Evolutionary conservation across 1,139 yeast genomes (phyloP).

Genomic region (Geotrichum citri-aurantii): DNA sequence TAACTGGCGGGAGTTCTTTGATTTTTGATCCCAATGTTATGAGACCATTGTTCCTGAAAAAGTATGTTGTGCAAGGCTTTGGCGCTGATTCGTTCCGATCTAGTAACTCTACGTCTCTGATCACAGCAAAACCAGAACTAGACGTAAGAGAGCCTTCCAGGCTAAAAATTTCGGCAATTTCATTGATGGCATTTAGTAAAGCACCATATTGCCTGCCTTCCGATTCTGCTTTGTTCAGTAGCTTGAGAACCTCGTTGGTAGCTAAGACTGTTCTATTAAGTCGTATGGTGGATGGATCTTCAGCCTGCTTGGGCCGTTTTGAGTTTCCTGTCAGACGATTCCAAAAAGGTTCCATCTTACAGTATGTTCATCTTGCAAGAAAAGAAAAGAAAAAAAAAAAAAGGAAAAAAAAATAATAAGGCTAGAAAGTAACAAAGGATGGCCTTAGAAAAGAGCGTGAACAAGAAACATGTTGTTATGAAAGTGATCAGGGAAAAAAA

Average conservation of each 20-base stretch:
- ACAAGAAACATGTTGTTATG: not conserved
- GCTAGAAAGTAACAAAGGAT: too few species aligned
- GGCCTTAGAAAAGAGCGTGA: not conserved
- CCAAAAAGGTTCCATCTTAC: constrained; percentile 22
- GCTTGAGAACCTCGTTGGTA: constrained; percentile 5
- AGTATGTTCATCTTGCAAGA: not conserved
- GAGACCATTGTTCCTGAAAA: constrained; percentile 21
- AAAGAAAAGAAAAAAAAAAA: too few species aligned
- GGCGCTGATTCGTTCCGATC: constrained; percentile 5
- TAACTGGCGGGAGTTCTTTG: constrained; percentile 16
- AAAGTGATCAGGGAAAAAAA: not conserved
- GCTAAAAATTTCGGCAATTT: constrained; percentile 1
- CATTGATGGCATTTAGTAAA: constrained; percentile 4
- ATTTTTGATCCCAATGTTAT: constrained; percentile 19
- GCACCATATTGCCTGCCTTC: constrained; percentile 5
- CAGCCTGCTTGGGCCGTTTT: constrained; percentile 2
- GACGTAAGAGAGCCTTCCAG: not conserved
- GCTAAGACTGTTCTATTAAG: constrained; percentile 21
- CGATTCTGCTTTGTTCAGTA: constrained; percentile 12
- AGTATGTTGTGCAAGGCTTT: constrained; percentile 21
- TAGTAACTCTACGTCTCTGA: not conserved
- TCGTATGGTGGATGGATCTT: constrained; percentile 9
- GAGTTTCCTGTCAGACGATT: constrained; percentile 19
- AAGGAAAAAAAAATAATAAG: too few species aligned
- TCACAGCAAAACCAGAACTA: not conserved